These are phyloP conservation scores for Pleurotus djamor DNA, from an alignment of 768 basidiomycete genomes.

Conservation along the genomic window DNA sequence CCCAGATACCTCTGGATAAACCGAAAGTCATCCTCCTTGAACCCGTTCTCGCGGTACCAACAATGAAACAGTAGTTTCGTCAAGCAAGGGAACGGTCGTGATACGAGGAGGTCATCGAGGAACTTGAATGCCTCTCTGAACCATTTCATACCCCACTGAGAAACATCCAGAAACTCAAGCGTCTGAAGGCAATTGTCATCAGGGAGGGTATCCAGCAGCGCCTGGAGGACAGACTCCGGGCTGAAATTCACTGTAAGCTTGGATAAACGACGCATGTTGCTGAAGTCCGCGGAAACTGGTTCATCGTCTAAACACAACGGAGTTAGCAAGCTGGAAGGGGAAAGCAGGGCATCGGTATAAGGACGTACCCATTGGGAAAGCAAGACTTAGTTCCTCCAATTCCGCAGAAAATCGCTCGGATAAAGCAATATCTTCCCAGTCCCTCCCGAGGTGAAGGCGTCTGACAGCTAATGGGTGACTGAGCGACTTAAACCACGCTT, in stretches of 20 bases:
- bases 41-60: no score
- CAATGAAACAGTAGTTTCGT: no score
- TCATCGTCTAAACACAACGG: background rate
- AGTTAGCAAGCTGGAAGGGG: no score
- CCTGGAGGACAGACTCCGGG: background rate
- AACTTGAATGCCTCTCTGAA: no score
- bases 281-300: background rate
- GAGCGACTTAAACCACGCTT: background rate
- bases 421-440: background rate
- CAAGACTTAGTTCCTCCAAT: background rate
- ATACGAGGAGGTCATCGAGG: no score
- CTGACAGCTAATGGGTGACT: background rate
- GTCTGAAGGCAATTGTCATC: background rate
- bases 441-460: background rate
- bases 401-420: background rate
- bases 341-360: no score
- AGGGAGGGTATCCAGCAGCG: background rate
- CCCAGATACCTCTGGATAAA: no score
- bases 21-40: no score
- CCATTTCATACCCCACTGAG: no score
- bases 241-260: background rate
- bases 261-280: background rate
- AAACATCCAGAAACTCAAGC: background rate
- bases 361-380: background rate
- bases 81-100: no score